These are phyloP conservation scores for Metschnikowia gruessii DNA, from an alignment of 805 yeast species.

Conservation along the genomic window DNA sequence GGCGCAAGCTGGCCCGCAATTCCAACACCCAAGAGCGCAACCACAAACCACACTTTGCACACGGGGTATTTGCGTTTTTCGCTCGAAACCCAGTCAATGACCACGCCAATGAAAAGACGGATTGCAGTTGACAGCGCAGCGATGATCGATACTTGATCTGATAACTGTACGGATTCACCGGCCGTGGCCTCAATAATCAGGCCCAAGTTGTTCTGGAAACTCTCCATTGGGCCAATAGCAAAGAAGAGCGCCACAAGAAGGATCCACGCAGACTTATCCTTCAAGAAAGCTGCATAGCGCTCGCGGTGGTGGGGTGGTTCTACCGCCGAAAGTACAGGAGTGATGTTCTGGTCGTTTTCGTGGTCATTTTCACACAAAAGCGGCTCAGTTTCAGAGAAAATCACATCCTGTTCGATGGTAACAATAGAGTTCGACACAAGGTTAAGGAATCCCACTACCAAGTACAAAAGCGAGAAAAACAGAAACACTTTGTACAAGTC, in stretches of 20 bases:
- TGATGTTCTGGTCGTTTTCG: conserved; percentile 21
- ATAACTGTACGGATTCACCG: conserved; percentile 22
- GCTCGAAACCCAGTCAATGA: conserved; percentile 58
- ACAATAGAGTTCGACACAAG: conserved; percentile 66
- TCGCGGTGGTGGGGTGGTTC: conserved; percentile 40
- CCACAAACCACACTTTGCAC: conserved; percentile 34
- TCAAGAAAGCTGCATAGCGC: conserved; percentile 38
- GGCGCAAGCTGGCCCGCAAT: conserved; percentile 29
- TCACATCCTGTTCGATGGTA: conserved; percentile 50
- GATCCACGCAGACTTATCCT: conserved; percentile 60
- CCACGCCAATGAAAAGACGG: conserved; percentile 63
- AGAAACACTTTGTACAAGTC: conserved; percentile 52
- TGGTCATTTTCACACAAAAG: conserved; percentile 11
- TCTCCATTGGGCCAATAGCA: conserved; percentile 79
- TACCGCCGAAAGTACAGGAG: conserved; percentile 31
- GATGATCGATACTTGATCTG: conserved; percentile 55
- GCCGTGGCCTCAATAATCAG: conserved; percentile 53
- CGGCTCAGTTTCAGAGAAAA: conserved; percentile 32
- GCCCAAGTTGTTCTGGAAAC: conserved; percentile 80
- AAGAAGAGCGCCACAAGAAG: conserved; percentile 62
- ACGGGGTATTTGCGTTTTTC: conserved; percentile 27
- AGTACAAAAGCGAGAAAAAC: conserved; percentile 51
- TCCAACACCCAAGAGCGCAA: conserved; percentile 28
- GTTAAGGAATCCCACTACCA: conserved; percentile 54
- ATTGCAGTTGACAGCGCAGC: conserved; percentile 69